phyloP scores from a whole-genome alignment of 139 green algal genomes.

The Chlamydomonas sphaeroides region DNA sequence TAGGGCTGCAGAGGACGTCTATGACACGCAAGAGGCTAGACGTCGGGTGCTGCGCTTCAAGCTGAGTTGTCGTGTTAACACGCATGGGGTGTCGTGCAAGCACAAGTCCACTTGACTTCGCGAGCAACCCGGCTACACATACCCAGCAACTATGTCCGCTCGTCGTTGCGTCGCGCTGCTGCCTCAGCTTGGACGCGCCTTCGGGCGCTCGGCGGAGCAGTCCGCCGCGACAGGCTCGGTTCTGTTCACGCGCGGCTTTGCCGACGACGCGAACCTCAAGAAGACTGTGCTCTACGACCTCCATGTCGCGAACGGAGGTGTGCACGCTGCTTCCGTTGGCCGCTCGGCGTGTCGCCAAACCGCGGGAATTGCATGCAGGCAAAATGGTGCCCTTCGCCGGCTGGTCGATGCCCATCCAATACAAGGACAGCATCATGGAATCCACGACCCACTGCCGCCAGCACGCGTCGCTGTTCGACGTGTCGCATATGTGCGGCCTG shows the following conservation, averaged over 20 bases:
- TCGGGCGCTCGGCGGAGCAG: conserved; percentile 1
- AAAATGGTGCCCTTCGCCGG: conserved; percentile 99
- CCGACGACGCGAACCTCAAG: conserved; percentile 73
- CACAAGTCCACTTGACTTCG: no score
- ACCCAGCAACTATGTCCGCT: conserved; percentile 11
- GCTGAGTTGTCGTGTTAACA: no score
- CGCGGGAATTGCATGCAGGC: conserved; percentile 71
- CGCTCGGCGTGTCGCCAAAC: neutral
- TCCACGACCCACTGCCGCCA: conserved; percentile 87
- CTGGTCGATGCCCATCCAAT: conserved; percentile 99
- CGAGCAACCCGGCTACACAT: no score
- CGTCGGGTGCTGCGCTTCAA: no score
- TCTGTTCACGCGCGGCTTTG: conserved; percentile 57
- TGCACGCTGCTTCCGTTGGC: neutral
- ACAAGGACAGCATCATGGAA: conserved; percentile 98
- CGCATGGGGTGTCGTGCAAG: no score
- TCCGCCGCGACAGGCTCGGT: conserved; percentile 8
- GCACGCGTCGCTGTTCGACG: conserved; percentile 95
- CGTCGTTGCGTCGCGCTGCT: conserved; percentile 8
- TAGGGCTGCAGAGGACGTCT: no score
- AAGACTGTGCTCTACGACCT: conserved; percentile 94
- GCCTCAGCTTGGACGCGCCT: neutral
- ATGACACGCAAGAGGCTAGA: no score
- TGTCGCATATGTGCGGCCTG: conserved; percentile 98
- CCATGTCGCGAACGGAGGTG: conserved; percentile 86